A percentile compares a stretch with the other conserved stretches of the same genome.
Evolutionary conservation across 2,329 filamentous ascomycete species (phyloP).

Genomic region (Metarhizium guizhouense): DNA sequence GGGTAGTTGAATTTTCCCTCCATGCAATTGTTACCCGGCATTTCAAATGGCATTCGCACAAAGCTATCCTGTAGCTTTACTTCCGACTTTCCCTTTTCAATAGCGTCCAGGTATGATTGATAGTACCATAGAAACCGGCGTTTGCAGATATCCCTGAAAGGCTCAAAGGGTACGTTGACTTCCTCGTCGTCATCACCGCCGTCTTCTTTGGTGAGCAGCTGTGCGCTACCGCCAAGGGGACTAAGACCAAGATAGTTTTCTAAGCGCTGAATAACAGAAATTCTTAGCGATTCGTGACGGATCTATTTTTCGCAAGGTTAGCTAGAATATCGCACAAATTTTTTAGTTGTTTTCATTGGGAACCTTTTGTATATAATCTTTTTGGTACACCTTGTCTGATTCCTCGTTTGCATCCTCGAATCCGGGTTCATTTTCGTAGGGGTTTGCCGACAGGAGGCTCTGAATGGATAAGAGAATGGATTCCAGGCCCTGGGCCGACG

Average conservation of each 20-base stretch:
- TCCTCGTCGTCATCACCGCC: conserved; percentile 44
- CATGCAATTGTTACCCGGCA: conserved; percentile 63
- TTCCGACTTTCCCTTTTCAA: conserved; percentile 56
- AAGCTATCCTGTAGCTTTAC: conserved; percentile 59
- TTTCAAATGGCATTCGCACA: conserved; percentile 79
- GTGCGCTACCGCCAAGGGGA: conserved; percentile 16
- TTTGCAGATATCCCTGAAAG: conserved; percentile 86
- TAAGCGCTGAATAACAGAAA: conserved; percentile 77
- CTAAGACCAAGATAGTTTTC: conserved; percentile 68
- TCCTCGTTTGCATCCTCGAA: conserved; percentile 67
- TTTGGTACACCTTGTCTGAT: conserved; percentile 64
- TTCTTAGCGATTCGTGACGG: conserved; percentile 77
- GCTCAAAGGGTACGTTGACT: conserved; percentile 60
- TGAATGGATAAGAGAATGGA: conserved; percentile 94
- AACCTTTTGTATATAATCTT: conserved; percentile 72
- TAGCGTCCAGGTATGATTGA: conserved; percentile 69
- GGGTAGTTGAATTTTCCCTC: conserved; percentile 77
- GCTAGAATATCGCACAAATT: background rate
- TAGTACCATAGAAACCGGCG: conserved; percentile 94
- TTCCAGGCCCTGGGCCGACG: conserved; percentile 87
- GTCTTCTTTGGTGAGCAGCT: conserved; percentile 11
- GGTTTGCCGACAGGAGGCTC: conserved; percentile 87
- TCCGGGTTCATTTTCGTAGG: conserved; percentile 93
- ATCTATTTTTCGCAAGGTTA: conserved; percentile 47
- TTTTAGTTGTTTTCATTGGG: background rate